Evolutionary conservation across 83 land plant genomes (phyloP).

Genomic region (Picea abies): DNA sequence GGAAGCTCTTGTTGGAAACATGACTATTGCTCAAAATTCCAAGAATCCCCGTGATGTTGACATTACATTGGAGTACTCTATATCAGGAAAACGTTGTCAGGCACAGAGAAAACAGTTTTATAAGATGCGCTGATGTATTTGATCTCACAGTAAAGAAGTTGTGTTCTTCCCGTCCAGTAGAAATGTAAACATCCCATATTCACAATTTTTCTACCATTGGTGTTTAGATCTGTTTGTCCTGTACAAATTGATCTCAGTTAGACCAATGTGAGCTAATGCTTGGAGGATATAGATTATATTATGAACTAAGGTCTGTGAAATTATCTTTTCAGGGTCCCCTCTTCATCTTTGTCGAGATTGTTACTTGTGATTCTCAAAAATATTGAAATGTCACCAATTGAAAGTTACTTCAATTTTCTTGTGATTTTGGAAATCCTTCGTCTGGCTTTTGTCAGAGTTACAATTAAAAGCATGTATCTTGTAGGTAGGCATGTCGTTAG

Average conservation of each 20-base stretch:
- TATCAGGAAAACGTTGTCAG: constrained; percentile 69
- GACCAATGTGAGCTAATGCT: not conserved
- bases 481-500: no score
- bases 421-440: no score
- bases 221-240: constrained; percentile 3
- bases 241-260: not conserved
- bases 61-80: constrained; percentile 72
- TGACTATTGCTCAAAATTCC: constrained; percentile 81
- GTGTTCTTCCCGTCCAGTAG: not conserved
- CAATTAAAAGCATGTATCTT: no score
- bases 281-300: no score
- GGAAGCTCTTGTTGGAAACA: constrained; percentile 72
- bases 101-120: constrained; percentile 81
- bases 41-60: constrained; percentile 97
- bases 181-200: not conserved
- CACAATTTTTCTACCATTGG: constrained; percentile 6
- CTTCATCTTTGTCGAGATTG: no score
- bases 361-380: no score
- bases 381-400: no score
- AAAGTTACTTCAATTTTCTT: no score
- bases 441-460: no score
- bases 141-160: not conserved
- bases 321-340: no score
- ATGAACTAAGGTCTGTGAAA: no score
- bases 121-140: constrained; percentile 75